phyloP scores from a whole-genome alignment of 768 basidiomycete species.

The Clitopilus hobsonii region DNA sequence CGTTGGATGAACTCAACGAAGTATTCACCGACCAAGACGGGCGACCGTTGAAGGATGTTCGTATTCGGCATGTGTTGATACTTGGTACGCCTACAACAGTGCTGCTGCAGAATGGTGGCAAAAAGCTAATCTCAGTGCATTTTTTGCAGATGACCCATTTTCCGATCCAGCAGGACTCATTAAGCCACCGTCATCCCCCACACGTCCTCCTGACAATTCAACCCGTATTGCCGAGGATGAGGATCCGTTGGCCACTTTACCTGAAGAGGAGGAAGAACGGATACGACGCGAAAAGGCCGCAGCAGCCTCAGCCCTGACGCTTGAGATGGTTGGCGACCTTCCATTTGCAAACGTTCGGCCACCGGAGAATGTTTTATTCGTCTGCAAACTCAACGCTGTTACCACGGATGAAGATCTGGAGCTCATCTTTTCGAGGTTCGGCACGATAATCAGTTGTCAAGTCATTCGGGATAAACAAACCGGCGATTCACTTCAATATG shows the following conservation, averaged over 20 bases:
- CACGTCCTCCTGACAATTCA: conserved; percentile 76
- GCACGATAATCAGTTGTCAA: conserved; percentile 94
- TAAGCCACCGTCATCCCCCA: conserved; percentile 72
- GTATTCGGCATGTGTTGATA: conserved; percentile 94
- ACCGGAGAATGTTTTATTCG: conserved; percentile 97
- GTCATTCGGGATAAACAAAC: conserved; percentile 95
- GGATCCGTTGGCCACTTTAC: conserved; percentile 74
- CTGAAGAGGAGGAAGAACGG: conserved; percentile 82
- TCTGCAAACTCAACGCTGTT: conserved; percentile 96
- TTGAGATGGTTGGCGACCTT: conserved; percentile 99
- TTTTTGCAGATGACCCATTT: conserved; percentile 82
- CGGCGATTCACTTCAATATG: conserved; percentile 95
- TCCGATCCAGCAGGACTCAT: conserved; percentile 78
- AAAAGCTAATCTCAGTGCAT: neutral
- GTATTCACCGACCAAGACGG: conserved; percentile 86
- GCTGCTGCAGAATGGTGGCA: neutral
- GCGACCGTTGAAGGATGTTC: conserved; percentile 87
- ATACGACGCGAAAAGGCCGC: conserved; percentile 85
- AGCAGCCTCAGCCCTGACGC: conserved; percentile 86
- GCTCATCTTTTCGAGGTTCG: conserved; percentile 95
- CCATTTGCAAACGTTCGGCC: conserved; percentile 98
- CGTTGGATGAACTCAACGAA: conserved; percentile 89
- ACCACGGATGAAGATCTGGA: conserved; percentile 96
- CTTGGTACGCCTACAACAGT: conserved; percentile 51
- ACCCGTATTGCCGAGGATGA: conserved; percentile 95